Evolutionary conservation across 768 basidiomycete genomes (phyloP), one percentile per base, ranked within the genome.

Genomic region (Hygrophoropsis aurantiaca): DNA sequence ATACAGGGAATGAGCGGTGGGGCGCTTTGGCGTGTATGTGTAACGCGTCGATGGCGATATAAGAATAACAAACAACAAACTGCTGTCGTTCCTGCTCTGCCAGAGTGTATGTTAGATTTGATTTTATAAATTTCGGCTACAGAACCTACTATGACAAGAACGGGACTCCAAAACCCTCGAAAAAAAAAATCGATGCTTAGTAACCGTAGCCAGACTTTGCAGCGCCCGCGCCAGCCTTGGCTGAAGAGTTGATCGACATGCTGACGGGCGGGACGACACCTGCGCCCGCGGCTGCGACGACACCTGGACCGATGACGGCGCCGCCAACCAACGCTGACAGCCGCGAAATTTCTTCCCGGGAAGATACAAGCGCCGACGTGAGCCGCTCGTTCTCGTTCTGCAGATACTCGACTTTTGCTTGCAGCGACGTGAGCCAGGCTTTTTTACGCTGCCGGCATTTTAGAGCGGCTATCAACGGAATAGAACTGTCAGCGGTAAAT

Each of bases 371-470:
- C 8, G 93, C 93, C 8, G 81, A 77, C 25, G 90, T 86, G 20
- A 99, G 82, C 19, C 91, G 84, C 65, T 98, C 95, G 69, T 99
- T 99, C 70, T 99, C 97, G 54, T 86, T 83, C n/a, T 79, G 74
- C 33, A 99, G 80, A 56, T 75, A 89, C 64, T 99, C 97, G 68
- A 95, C 93, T 60, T 94, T 94, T 33, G 86, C 82, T 67, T 99
- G 97, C 15, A 99, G 76, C 52, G 90, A 85, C 23, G 84, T 78
- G 11, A 98, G 80, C 97, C 97, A 99, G 4, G 93, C 93, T 68
- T 99, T 99, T 71, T 99, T 99, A 49, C 97, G 88, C 64, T 99
- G 97, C 27, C 97, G 92, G 69, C 97, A 99, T 72, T 98, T 98
- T 56, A 98, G 82, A 5, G 97, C 97, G 51, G 97, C 95, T 97